Percentiles rank a stretch among this genome's conserved stretches.
phyloP scores from a whole-genome alignment of 2,329 filamentous ascomycete species.

The Penicillium vulpinum region DNA sequence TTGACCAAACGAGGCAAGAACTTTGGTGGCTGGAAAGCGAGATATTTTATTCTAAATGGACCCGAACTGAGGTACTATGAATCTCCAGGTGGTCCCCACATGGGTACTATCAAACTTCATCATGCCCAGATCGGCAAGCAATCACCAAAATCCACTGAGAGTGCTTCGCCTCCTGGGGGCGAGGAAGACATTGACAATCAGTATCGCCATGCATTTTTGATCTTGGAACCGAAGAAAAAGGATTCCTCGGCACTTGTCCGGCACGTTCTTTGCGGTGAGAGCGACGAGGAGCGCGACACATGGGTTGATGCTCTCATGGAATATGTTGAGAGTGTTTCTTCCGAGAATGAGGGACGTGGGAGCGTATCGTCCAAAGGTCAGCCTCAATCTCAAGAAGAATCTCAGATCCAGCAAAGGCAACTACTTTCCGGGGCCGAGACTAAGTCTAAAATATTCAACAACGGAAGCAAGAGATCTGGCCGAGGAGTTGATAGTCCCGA shows the following conservation, averaged over 20 bases:
- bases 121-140: conserved; percentile 95
- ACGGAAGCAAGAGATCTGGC: conserved; percentile 29
- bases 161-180: conserved; percentile 60
- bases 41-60: conserved; percentile 69
- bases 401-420: conserved; percentile 21
- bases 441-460: conserved; percentile 28
- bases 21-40: conserved; percentile 96
- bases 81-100: conserved; percentile 80
- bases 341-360: conserved; percentile 33
- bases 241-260: conserved; percentile 84
- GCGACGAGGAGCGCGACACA: conserved; percentile 83
- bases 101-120: conserved; percentile 89
- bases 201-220: conserved; percentile 93
- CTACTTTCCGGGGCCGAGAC: conserved; percentile 12
- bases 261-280: conserved; percentile 94
- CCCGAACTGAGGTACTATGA: conserved; percentile 86
- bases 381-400: conserved; percentile 18
- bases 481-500: conserved; percentile 44
- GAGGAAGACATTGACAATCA: conserved; percentile 85
- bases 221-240: conserved; percentile 94
- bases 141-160: conserved; percentile 60
- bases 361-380: conserved; percentile 22
- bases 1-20: conserved; percentile 97
- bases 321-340: conserved; percentile 67
- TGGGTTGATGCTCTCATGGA: conserved; percentile 91